Evolutionary conservation across 345 rosid genomes (phyloP).

Genomic region (sweet orange (Citrus sinensis)): DNA sequence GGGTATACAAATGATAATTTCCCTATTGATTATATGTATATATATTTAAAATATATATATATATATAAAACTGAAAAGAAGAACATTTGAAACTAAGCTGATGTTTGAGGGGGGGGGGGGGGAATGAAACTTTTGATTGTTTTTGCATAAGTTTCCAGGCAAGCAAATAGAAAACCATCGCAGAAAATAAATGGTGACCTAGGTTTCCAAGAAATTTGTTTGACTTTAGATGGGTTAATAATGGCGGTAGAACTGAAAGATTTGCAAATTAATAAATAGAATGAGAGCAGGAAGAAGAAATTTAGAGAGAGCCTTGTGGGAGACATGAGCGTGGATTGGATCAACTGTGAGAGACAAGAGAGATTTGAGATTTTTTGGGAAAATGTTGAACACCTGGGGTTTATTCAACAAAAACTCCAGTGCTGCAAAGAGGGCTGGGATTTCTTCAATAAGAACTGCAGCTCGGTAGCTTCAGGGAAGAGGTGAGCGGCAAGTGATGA

Average conservation of each 20-base stretch:
- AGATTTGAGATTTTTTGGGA: not conserved
- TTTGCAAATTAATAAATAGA: conserved; percentile 35
- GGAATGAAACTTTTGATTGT: not conserved
- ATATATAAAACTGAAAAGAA: not conserved
- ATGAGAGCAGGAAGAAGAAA: conserved; percentile 28
- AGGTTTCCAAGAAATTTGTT: conserved; percentile 80
- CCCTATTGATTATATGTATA: not conserved
- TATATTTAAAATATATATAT: not conserved
- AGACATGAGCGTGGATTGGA: conserved; percentile 14
- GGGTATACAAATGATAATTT: too few species aligned
- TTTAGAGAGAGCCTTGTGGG: conserved; percentile 15
- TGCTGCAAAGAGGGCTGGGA: too few species aligned
- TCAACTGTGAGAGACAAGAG: conserved; percentile 12
- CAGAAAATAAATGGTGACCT: conserved; percentile 36
- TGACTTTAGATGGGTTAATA: conserved; percentile 80
- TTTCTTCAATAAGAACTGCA: too few species aligned
- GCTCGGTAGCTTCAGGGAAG: too few species aligned
- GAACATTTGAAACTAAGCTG: not conserved
- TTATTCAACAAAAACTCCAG: too few species aligned
- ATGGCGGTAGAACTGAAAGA: conserved; percentile 48
- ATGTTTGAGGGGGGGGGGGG: not conserved
- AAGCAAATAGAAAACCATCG: not conserved
- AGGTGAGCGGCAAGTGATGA: too few species aligned
- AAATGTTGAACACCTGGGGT: not conserved
- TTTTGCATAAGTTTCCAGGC: not conserved